Base-by-base conservation (phyloP, 345 rosid genomes). In the Raphanus sativus region DNA sequence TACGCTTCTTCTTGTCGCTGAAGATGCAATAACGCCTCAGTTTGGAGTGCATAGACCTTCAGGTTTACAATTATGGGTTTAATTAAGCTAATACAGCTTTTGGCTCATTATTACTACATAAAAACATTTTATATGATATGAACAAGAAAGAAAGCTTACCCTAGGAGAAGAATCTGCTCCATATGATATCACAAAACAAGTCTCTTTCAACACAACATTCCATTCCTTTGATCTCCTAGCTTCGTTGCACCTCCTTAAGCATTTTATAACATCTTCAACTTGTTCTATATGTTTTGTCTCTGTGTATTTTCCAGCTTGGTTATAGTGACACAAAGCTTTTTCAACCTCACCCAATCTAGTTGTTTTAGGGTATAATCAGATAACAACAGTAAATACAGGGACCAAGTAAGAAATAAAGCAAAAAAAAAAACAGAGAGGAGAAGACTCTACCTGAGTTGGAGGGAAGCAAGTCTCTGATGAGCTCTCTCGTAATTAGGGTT, bases 401-500 rank as follows among this genome's bases (percentile, higher is more conserved):
- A 48, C 55, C 55, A 48, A 45, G 33, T 25, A 13, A 3, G 33
- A 0, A 54, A 38, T 8, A 42, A 32, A 45, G 52, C 8, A 33
- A 30, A 34, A 30, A 34, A 36, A n/a, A 26, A 8, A 63, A 30
- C 16, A 40, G 48, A 64, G 73, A 1, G 5, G 8, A 56, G 25
- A 2, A 65, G 56, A 32, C 29, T 64, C 2, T 83, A 90, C 96
- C 91, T 83, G 82, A 83, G 62, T 81, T 83, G 84, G 65, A 89
- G 78, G 28, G 86, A 77, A 73, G 88, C 94, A 52, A 91, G 84
- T 62, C 97, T 88, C 54, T 83, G 87, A 83, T 89, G 94, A 48
- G 97, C 91, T 82, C 92, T 85, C 58, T 77, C 74, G 62, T 91
- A 87, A 77, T 64, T 79, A 17, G 95, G 88, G 67, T 91, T 92